These are phyloP conservation scores for Pseudopyricularia cyperi DNA, from an alignment of 2,329 filamentous ascomycete genomes.

Conservation along the genomic window DNA sequence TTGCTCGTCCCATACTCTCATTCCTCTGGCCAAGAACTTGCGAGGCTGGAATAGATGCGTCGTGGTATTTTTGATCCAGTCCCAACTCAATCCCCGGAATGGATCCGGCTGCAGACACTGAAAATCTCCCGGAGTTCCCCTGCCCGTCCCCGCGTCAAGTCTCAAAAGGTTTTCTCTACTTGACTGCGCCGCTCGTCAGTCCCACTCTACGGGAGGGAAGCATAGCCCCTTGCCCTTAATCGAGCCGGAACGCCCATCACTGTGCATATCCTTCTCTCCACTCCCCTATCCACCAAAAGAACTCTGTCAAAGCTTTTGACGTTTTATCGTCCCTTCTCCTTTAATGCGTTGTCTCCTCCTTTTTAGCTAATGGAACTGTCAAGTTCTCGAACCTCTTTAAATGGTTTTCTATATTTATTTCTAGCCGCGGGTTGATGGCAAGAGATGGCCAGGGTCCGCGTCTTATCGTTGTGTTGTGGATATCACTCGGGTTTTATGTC, in stretches of 20 bases:
- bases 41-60: background rate
- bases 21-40: background rate
- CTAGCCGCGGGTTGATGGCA: background rate
- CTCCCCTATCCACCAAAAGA: background rate
- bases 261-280: background rate
- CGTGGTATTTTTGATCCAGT: background rate
- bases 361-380: background rate
- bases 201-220: background rate
- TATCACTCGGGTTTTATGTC: background rate
- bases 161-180: background rate
- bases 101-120: background rate
- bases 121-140: no score
- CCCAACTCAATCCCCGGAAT: background rate
- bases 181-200: background rate
- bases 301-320: background rate
- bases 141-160: background rate
- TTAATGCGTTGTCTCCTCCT: background rate
- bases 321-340: background rate
- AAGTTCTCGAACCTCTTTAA: background rate
- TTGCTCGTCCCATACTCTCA: no score
- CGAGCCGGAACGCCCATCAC: background rate
- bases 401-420: background rate
- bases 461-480: background rate
- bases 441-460: background rate
- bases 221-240: background rate